Percentiles rank a stretch among this genome's conserved stretches.
These are phyloP conservation scores for Megacollybia platyphylla DNA, from an alignment of 1,284 basidiomycete species.

Conservation along the genomic window DNA sequence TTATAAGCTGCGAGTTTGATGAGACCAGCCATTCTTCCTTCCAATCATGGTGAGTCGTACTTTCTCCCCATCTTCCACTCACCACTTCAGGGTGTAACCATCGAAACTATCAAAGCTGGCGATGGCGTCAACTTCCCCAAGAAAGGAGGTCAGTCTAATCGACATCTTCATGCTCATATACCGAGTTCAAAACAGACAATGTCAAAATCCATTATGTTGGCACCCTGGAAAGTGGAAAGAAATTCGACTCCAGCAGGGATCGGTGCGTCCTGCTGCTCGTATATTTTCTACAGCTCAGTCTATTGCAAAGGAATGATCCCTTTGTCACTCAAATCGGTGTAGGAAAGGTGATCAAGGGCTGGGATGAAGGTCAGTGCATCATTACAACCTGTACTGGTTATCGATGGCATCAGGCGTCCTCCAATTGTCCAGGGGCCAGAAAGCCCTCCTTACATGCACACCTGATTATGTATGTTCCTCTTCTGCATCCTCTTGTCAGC, in stretches of 20 bases:
- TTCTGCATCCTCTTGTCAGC: not conserved
- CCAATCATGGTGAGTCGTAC: not conserved
- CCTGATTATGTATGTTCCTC: conserved; percentile 50
- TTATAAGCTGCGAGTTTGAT: no score
- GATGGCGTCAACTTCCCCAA: conserved; percentile 33
- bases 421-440: conserved; percentile 67
- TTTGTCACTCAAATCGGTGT: conserved; percentile 72
- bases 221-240: conserved; percentile 42
- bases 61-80: not conserved
- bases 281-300: not conserved
- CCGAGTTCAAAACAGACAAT: conserved; percentile 16
- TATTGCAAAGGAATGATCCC: conserved; percentile 29
- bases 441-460: conserved; percentile 55
- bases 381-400: conserved; percentile 1
- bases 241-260: conserved; percentile 66
- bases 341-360: conserved; percentile 78
- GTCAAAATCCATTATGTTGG: conserved; percentile 68
- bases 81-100: conserved; percentile 24
- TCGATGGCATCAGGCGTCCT: conserved; percentile 42
- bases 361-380: conserved; percentile 70
- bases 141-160: conserved; percentile 24
- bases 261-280: conserved; percentile 28
- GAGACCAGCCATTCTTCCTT: not conserved
- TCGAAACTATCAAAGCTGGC: conserved; percentile 27
- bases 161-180: not conserved